Base-by-base conservation (phyloP, 2,329 filamentous ascomycete species). In the Hawksworthiomyces lignivorus region DNA sequence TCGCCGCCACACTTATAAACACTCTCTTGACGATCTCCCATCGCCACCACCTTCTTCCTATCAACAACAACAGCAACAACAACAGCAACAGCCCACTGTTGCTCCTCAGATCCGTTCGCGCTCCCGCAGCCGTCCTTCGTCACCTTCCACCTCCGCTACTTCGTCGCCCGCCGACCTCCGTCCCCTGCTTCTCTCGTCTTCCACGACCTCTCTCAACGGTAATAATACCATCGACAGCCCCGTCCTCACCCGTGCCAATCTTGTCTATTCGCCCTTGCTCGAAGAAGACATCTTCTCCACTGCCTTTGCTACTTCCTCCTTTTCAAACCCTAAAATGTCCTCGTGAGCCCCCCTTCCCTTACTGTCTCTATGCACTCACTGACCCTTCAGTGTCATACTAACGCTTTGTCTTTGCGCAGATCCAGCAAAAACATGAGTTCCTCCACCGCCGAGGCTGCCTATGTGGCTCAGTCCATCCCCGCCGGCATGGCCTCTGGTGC, bases 391-490 rank as follows among this genome's bases (percentile, higher is more conserved):
- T n/a, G n/a, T n/a, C n/a, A n/a, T n/a, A n/a, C n/a, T n/a, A n/a
- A n/a, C n/a, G n/a, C n/a, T n/a, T n/a, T n/a, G n/a, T n/a, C n/a
- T n/a, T n/a, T n/a, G n/a, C n/a, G 21, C 35, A 44, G 38, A 36
- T 39, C 44, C 40, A n/a, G n/a, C n/a, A 49, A 49, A 31, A 42
- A 15, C 46, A 50, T 50, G 48, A 48, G 39, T n/a, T n/a, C n/a
- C 44, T 33, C 38, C 37, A 36, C 29, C 24, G 29, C 37, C 28
- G 44, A 47, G 17, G 42, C 49, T 21, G 29, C 43, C 11, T 46
- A 48, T 34, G 35, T 41, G 22, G 15, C 48, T 29, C 49, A 48
- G 33, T 26, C 44, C 40, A 32, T 49, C 18, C 40, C 39, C 24
- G 30, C 36, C 22, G 29, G 45, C 14, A 33, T 44, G 4, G 41